A percentile compares a stretch with the other conserved stretches of the same genome.
These are phyloP conservation scores for Afroboletus lepidellus DNA, from an alignment of 1,284 basidiomycete genomes.

Conservation along the genomic window DNA sequence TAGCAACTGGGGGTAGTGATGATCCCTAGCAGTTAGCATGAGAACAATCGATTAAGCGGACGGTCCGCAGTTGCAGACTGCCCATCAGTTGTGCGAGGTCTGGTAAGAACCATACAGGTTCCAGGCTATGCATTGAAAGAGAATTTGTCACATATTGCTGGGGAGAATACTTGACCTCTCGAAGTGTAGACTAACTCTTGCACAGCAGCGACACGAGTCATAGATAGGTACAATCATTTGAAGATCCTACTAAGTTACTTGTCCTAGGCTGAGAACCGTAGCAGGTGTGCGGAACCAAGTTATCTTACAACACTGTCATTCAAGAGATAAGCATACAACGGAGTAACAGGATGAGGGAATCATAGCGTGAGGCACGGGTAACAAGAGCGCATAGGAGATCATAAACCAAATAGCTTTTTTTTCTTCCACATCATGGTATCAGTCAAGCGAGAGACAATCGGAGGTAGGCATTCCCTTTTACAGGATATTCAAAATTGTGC, in stretches of 20 bases:
- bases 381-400: slow-evolving; percentile 9
- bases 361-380: slow-evolving; percentile 3
- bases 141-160: too few relatives aligned
- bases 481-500: not conserved
- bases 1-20: too few relatives aligned
- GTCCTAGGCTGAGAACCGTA: too few relatives aligned
- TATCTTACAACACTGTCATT: slow-evolving; percentile 6
- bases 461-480: not conserved
- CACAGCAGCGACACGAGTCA: too few relatives aligned
- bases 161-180: too few relatives aligned
- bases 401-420: slow-evolving; percentile 11
- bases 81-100: not conserved
- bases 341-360: not conserved
- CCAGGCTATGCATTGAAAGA: too few relatives aligned
- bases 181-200: too few relatives aligned
- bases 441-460: not conserved
- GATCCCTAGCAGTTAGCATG: not conserved
- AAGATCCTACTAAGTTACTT: not conserved
- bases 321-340: slow-evolving; percentile 8
- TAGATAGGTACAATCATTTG: not conserved
- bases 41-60: not conserved
- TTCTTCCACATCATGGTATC: not conserved
- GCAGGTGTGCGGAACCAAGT: too few relatives aligned
- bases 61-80: too few relatives aligned
- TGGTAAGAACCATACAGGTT: too few relatives aligned